Evolutionary conservation across 495 filamentous ascomycete species (phyloP), one percentile per base, ranked within the genome.

Genomic region (Penicillium subrubescens): DNA sequence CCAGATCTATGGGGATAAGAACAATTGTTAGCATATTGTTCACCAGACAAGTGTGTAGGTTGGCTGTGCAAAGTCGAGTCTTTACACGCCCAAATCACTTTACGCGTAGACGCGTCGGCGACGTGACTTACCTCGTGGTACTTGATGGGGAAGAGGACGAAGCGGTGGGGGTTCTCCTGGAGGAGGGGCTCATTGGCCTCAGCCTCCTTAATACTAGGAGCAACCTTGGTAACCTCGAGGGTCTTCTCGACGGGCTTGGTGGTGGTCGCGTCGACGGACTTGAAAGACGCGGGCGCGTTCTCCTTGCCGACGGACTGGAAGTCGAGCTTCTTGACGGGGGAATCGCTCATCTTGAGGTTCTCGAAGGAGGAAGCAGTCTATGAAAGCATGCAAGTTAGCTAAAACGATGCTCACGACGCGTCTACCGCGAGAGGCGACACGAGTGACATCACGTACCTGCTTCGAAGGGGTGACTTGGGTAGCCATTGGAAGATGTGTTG

Each of bases 61-160:
- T 57, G 15, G 59, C 37, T 52, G 51, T 10, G 33, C 25, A 12
- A 34, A 33, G 44, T 48, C 44, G 10, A 33, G 46, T 52, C 65
- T 33, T 69, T 60, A 58, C 62, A 59, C 56, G 57, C 54, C 48
- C 65, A 35, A 44, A 63, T 77, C 84, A 90, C 83, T 89, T 87
- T 85, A 91, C 91, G 87, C 88, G 89, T 86, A 73, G 59, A 80
- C 84, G 83, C 86, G 86, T 84, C 34, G 33, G 35, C 57, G 76
- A 72, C 77, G 77, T 77, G 83, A 88, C 93, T 78, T 77, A 97
- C 95, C 89, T 99, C 95, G 72, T 99, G 93, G 77, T 98, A 98
- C 85, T 97, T 97, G 79, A 99, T 98, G 63, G 95, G 95, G 81
- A 99, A 99, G 54, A 99, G 84, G 59, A 99, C 95, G 75, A 98